Base-by-base conservation (phyloP, 2,329 filamentous ascomycete species). In the Stachybotrys echinatus region DNA sequence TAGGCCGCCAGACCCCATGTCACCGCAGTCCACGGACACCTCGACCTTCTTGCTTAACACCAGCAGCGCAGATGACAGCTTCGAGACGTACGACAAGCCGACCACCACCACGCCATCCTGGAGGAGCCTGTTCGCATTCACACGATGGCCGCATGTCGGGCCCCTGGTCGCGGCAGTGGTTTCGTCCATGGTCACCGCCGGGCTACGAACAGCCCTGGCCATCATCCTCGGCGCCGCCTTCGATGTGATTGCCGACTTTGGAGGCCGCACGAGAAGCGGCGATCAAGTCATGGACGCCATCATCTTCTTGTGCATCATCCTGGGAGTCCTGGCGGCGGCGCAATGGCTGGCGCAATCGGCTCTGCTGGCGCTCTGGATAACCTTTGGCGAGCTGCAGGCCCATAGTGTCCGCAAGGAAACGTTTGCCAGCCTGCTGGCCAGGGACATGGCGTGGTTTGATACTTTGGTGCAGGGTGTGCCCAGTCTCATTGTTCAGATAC, bases 381-480 rank as follows among this genome's bases (percentile, higher is more conserved):
- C 79, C 0, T 94, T 94, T 64, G 89, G 92, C 14, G 92, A 96
- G 65, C 60, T 89, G 2, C 89, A 96, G 56, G 89, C 87, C 1
- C 80, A 78, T 27, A 80, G 69, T 44, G 84, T 83, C 6, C 80
- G 90, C 5, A 72, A 76, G 17, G 72, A 69, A 5, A 68, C 94
- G 3, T 96, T 96, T 61, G 59, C 71, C 2, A 79, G 79, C 2
- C 70, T 97, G 34, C 64, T 95, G n/a, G 68, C 73, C 6, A 89
- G 85, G 61, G 82, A 92, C 12, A 81, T 94, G 62, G 75, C 77
- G 43, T 97, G 92, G 91, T 96, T 89, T 61, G 91, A 96, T 63
- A 73, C 76, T 18, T 78, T 85, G 47, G 74, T 80, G 37, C 83
- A 88, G 49, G 92, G 92, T 0, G 77, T 89, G 18, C 79, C 81